These are phyloP conservation scores for Kuraishia hungarica DNA, from an alignment of 805 yeast genomes.

Conservation along the genomic window DNA sequence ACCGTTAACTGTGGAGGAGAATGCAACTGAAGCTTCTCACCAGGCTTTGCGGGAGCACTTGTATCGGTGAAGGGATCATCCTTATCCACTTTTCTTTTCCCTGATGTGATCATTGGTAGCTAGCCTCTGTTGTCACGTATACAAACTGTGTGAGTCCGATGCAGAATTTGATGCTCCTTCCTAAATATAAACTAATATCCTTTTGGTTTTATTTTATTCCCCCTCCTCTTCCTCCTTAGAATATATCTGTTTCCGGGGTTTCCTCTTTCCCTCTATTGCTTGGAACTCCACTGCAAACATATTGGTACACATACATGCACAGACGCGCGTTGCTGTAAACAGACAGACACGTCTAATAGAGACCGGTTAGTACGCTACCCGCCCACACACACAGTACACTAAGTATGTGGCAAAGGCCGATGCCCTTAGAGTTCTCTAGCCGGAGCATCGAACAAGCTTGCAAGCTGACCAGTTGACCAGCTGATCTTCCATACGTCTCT, in stretches of 20 bases:
- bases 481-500: no score
- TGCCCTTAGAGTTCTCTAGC: neutral
- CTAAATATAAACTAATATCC: no score
- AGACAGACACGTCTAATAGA: neutral
- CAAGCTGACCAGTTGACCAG: no score
- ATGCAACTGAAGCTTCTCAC: slow-evolving; percentile 3
- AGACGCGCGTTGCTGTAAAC: neutral
- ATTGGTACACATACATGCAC: neutral
- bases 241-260: no score
- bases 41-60: neutral
- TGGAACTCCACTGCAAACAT: neutral
- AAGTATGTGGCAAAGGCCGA: neutral
- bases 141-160: neutral
- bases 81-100: neutral
- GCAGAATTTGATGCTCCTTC: no score
- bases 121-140: no score
- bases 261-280: no score
- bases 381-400: neutral
- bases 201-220: no score
- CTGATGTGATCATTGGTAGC: neutral
- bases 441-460: no score
- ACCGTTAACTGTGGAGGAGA: slow-evolving; percentile 2
- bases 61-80: slow-evolving; percentile 9
- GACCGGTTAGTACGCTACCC: neutral
- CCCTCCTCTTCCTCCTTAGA: no score